Evolutionary conservation across 1,284 basidiomycete genomes (phyloP).

Genomic region (Waitea zeae): DNA sequence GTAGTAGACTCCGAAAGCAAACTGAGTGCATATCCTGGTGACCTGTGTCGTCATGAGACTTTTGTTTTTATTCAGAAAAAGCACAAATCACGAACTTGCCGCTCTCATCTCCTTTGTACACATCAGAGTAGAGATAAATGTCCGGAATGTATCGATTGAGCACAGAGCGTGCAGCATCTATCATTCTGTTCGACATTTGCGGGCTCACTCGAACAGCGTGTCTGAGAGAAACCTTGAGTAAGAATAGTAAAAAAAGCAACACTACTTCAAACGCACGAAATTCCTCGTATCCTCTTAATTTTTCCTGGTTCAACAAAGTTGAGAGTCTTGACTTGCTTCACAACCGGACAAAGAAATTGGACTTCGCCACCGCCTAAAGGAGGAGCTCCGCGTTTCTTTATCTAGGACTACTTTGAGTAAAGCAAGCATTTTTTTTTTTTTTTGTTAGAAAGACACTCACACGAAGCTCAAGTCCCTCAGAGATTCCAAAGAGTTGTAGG

Average conservation of each 20-base stretch:
- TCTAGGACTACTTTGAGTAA: slow-evolving; percentile 25
- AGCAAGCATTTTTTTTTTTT: neutral
- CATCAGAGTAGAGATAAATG: slow-evolving; percentile 95
- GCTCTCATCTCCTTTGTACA: slow-evolving; percentile 94
- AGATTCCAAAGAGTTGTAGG: slow-evolving; percentile 78
- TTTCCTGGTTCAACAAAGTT: slow-evolving; percentile 86
- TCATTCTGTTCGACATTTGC: slow-evolving; percentile 95
- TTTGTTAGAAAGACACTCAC: slow-evolving; percentile 34
- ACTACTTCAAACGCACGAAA: slow-evolving; percentile 66
- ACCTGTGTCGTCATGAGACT: slow-evolving; percentile 27
- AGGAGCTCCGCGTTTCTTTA: slow-evolving; percentile 84
- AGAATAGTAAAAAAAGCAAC: too few species aligned
- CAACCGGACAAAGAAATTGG: slow-evolving; percentile 83
- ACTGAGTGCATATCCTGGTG: slow-evolving; percentile 89
- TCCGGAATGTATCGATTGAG: slow-evolving; percentile 96
- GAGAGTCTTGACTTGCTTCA: slow-evolving; percentile 80
- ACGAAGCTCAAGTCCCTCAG: slow-evolving; percentile 76
- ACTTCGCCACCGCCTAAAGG: slow-evolving; percentile 89
- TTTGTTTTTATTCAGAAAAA: neutral
- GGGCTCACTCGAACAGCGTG: slow-evolving; percentile 92
- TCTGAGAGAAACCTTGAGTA: too few species aligned
- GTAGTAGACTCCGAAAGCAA: slow-evolving; percentile 89
- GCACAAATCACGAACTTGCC: slow-evolving; percentile 54
- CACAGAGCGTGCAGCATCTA: slow-evolving; percentile 81
- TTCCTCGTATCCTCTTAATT: slow-evolving; percentile 88